Evolutionary conservation across 208 protist genomes (phyloP).

Genomic region (Leishmania tarentolae): DNA sequence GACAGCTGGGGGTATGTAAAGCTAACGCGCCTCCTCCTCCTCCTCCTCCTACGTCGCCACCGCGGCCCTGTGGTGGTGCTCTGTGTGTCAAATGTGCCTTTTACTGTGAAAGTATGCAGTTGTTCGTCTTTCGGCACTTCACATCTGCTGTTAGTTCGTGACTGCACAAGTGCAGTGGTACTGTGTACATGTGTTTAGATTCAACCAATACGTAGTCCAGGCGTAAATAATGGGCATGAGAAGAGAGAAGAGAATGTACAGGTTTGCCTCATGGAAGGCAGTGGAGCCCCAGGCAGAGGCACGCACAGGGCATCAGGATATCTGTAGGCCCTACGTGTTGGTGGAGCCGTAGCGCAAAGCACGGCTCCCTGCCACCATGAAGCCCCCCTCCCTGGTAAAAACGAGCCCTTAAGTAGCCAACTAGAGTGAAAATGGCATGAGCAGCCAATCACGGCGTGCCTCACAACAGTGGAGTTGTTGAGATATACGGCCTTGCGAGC

Average conservation of each 20-base stretch:
- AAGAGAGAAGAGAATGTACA: neutral
- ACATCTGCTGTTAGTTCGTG: neutral
- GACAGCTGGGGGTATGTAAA: neutral
- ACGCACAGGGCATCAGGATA: neutral
- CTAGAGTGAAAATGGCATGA: neutral
- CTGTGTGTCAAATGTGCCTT: neutral
- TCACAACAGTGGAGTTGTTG: neutral
- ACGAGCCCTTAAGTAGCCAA: neutral
- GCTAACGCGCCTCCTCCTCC: neutral
- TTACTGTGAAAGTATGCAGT: neutral
- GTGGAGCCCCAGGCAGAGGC: neutral
- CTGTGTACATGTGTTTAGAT: neutral
- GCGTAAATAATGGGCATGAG: neutral
- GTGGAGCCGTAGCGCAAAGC: neutral
- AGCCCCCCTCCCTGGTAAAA: neutral
- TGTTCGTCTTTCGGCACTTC: neutral
- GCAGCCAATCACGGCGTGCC: neutral
- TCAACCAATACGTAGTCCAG: neutral
- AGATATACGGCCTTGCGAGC: neutral
- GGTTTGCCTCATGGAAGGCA: neutral
- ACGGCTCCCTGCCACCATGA: neutral
- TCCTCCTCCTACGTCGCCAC: neutral
- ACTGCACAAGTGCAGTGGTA: neutral
- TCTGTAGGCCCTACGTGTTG: neutral
- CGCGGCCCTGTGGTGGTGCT: neutral